Evolutionary conservation across 2,329 filamentous ascomycete species (phyloP).

Genomic region (Penicillium sp.): DNA sequence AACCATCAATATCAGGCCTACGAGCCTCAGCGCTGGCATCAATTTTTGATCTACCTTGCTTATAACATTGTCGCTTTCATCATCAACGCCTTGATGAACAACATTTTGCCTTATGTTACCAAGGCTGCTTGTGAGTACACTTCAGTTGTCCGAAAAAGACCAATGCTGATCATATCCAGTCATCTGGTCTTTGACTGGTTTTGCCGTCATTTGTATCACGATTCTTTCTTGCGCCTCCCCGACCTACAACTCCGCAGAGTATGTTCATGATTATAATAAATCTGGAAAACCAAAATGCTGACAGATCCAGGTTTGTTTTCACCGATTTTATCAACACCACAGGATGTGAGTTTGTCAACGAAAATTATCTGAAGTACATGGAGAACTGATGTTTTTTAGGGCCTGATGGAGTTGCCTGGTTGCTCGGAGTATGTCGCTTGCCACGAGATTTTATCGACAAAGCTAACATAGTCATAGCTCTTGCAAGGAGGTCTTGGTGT

Average conservation of each 20-base stretch:
- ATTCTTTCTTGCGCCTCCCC: conserved; percentile 67
- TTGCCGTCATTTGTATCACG: conserved; percentile 70
- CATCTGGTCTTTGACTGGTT: conserved; percentile 70
- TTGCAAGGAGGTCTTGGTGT: conserved; percentile 56
- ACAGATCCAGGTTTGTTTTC: conserved; percentile 52
- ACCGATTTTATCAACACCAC: conserved; percentile 67
- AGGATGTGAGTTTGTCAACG: conserved; percentile 50
- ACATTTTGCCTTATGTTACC: conserved; percentile 65
- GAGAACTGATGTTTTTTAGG: conserved; percentile 24
- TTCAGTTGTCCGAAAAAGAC: neutral
- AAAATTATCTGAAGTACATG: neutral
- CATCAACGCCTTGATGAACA: conserved; percentile 67
- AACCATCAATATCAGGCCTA: conserved; percentile 42
- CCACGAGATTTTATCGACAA: too few relatives aligned
- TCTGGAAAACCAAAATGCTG: neutral
- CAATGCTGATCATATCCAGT: conserved; percentile 39
- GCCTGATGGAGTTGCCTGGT: conserved; percentile 64
- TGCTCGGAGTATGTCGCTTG: conserved; percentile 41
- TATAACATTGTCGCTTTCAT: conserved; percentile 63
- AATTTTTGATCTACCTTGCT: conserved; percentile 71
- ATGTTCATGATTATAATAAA: conserved; percentile 40
- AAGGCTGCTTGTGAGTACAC: conserved; percentile 59
- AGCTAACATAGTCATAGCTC: conserved; percentile 33
- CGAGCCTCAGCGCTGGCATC: conserved; percentile 64
- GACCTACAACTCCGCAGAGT: conserved; percentile 63